Evolutionary conservation across 1,284 basidiomycete species (phyloP).

Genomic region (Amylostereum chailletii): DNA sequence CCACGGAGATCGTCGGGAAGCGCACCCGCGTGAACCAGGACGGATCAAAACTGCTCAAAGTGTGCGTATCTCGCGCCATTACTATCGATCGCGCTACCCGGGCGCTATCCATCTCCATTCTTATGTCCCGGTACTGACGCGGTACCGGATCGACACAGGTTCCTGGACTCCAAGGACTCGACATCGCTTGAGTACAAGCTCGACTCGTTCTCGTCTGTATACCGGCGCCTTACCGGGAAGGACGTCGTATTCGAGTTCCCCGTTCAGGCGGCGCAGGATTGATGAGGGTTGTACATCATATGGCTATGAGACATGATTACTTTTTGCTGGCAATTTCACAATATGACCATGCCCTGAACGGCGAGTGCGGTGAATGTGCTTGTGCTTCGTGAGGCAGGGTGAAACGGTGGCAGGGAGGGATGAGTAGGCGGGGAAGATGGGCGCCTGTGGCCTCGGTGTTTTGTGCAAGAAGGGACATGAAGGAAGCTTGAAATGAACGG

Average conservation of each 20-base stretch:
- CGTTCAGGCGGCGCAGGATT: constrained; percentile 51
- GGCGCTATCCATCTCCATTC: neutral
- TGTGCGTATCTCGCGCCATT: constrained; percentile 51
- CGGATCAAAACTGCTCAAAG: constrained; percentile 89
- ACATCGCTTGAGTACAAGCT: constrained; percentile 99
- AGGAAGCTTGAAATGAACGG: too few species aligned
- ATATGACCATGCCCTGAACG: constrained; percentile 20
- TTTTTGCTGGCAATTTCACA: constrained; percentile 21
- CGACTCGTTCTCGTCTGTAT: constrained; percentile 92
- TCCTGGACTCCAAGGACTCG: constrained; percentile 97
- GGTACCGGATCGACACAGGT: constrained; percentile 37
- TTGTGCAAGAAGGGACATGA: too few species aligned
- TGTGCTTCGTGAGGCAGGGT: too few species aligned
- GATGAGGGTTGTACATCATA: constrained; percentile 17
- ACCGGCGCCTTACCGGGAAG: constrained; percentile 91
- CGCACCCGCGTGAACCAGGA: constrained; percentile 87
- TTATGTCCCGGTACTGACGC: constrained; percentile 3
- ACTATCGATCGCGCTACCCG: neutral
- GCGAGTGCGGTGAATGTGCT: neutral
- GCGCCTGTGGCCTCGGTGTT: too few species aligned
- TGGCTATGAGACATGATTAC: constrained; percentile 22
- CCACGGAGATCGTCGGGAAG: constrained; percentile 98
- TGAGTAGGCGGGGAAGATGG: too few species aligned
- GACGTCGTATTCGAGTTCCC: constrained; percentile 90
- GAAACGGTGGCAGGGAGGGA: too few species aligned